Evolutionary conservation across 2,329 filamentous ascomycete species (phyloP), one percentile per base, ranked within the genome.

Genomic region (Fusarium paranaense): DNA sequence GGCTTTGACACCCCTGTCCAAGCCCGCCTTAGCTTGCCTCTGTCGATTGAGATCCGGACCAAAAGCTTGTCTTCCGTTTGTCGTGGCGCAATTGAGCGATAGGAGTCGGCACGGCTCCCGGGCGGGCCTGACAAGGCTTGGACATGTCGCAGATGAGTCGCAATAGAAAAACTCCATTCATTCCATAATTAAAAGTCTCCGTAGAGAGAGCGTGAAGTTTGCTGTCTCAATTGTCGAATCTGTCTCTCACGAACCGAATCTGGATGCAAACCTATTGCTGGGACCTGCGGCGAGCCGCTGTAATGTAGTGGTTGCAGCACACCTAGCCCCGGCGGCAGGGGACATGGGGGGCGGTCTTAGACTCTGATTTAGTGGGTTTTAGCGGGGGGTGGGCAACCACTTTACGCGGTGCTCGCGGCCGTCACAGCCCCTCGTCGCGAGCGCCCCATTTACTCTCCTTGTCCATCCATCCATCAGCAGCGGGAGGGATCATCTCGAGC

Each of bases 341-440:
- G 69, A 32, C 38, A 52, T 35, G 59, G 47, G 62, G 57, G 47
- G 65, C 45, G 59, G 72, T 70, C 69, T 74, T 74, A 67, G 72
- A 75, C 72, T 75, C 33, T 66, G 52, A 69, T 74, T 75, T 76
- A 78, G 77, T 66, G 74, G 74, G 22, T 10, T 71, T 52, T 79
- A 77, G 76, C 71, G 72, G 71, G 67, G 76, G 69, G 72, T 66
- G 64, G 69, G 60, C 61, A 62, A 72, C 74, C 77, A 79, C 77
- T 79, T 79, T 79, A 79, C 77, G 77, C 77, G 77, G 74, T 78
- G 59, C 60, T 75, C 76, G 70, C 67, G 70, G 72, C 56, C 70
- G 69, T 69, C 37, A 57, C 25, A 76, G 76, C 77, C 76, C 77
- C 77, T 78, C 76, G 67, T 74, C 75, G 77, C 74, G 47, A 77